Conservation (phyloP, 768 basidiomycete species). For the Russula compacta region DNA sequence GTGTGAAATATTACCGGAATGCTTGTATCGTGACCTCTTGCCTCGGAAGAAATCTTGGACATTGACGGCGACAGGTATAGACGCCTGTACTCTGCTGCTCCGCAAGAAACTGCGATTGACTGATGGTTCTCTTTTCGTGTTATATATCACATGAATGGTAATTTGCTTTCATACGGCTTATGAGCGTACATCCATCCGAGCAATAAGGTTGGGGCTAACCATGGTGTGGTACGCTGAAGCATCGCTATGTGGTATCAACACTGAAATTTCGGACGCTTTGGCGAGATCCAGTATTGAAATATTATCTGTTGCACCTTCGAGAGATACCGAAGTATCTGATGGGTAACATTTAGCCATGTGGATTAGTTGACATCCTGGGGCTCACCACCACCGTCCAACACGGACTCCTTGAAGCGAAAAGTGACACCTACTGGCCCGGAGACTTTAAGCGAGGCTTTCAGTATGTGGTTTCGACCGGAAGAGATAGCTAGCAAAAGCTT, state of each 20-base stretch:
- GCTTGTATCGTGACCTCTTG: constrained; percentile 43
- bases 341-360: neutral
- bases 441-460: constrained; percentile 44
- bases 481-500: constrained; percentile 47
- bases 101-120: constrained; percentile 46
- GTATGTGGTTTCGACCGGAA: constrained; percentile 61
- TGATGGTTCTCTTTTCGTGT: constrained; percentile 43
- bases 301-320: constrained; percentile 35
- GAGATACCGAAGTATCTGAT: constrained; percentile 16
- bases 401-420: constrained; percentile 38
- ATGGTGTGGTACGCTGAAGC: constrained; percentile 50
- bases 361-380: neutral
- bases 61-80: constrained; percentile 82
- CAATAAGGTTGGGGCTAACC: constrained; percentile 33
- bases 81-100: constrained; percentile 49
- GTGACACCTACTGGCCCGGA: constrained; percentile 43
- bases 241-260: constrained; percentile 60
- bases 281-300: constrained; percentile 43
- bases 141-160: constrained; percentile 57
- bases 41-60: constrained; percentile 96
- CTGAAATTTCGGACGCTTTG: constrained; percentile 35
- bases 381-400: constrained; percentile 31
- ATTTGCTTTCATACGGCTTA: constrained; percentile 48
- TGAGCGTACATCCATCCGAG: neutral
- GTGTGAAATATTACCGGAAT: neutral